Conservation (phyloP, 768 basidiomycete species). For the Lentinula guzmanii region DNA sequence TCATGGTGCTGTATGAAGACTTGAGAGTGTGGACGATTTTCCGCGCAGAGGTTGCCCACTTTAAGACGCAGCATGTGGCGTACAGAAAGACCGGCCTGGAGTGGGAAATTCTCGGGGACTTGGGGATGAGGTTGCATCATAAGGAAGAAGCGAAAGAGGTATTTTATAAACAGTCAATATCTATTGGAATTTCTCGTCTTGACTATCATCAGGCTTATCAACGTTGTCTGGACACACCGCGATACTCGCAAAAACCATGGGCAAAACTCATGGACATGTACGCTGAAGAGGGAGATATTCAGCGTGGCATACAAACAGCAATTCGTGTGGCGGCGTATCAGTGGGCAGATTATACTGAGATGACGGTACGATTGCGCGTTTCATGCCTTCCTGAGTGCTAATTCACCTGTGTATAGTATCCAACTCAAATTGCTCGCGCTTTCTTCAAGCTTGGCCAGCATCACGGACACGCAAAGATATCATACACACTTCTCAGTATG, state of each 20-base stretch:
- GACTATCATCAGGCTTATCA: slow-evolving; percentile 57
- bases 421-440: slow-evolving; percentile 82
- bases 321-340: slow-evolving; percentile 93
- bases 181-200: background rate
- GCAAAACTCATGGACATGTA: slow-evolving; percentile 91
- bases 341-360: slow-evolving; percentile 84
- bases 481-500: slow-evolving; percentile 91
- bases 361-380: slow-evolving; percentile 44
- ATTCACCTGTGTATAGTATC: slow-evolving; percentile 51
- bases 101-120: slow-evolving; percentile 97
- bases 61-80: slow-evolving; percentile 97
- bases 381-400: slow-evolving; percentile 1
- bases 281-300: slow-evolving; percentile 94
- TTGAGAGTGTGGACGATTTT: slow-evolving; percentile 98
- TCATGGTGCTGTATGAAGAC: slow-evolving; percentile 99
- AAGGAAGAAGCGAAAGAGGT: slow-evolving; percentile 95
- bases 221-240: slow-evolving; percentile 79
- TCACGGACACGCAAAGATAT: slow-evolving; percentile 92
- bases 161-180: background rate
- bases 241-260: slow-evolving; percentile 93
- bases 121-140: slow-evolving; percentile 90
- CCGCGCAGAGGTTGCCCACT: slow-evolving; percentile 96
- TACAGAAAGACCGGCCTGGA: slow-evolving; percentile 96
- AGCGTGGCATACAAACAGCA: slow-evolving; percentile 83
- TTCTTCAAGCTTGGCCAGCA: slow-evolving; percentile 92